Evolutionary conservation across 176 grass and related monocot species (phyloP).

Genomic region (Hsuehochloa calcarea): DNA sequence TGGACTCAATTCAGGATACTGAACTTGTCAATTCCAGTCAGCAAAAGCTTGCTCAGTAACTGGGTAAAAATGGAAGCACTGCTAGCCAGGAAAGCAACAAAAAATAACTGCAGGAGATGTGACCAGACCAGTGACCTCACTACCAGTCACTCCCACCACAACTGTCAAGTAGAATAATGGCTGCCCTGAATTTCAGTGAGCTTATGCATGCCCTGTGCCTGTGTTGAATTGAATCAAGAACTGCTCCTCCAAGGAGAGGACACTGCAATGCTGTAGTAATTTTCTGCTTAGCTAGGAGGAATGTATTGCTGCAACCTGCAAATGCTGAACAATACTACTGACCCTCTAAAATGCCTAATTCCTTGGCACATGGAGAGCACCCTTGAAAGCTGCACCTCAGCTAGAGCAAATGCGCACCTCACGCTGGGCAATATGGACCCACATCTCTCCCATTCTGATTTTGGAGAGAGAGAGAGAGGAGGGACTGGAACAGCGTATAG

Average conservation of each 20-base stretch:
- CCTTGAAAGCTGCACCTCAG: slow-evolving; percentile 9
- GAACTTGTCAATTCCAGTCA: neutral
- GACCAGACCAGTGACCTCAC: neutral
- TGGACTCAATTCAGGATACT: neutral
- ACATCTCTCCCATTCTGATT: neutral
- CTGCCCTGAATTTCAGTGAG: neutral
- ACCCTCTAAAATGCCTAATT: neutral
- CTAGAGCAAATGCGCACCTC: neutral
- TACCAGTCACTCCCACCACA: neutral
- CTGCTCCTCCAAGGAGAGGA: neutral
- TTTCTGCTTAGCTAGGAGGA: neutral
- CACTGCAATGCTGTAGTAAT: neutral
- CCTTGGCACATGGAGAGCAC: slow-evolving; percentile 30
- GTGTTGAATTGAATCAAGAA: neutral
- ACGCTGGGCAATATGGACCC: neutral
- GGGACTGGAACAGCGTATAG: slow-evolving; percentile 6
- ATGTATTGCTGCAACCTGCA: neutral
- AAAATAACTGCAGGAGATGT: neutral
- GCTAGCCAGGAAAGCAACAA: neutral
- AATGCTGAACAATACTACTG: neutral
- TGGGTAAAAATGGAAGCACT: neutral
- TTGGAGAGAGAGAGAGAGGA: neutral
- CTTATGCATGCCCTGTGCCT: neutral
- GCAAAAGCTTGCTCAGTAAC: neutral
- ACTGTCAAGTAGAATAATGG: neutral